Conservation (phyloP, 2,329 filamentous ascomycete genomes). For the Furcasterigmium furcatum region DNA sequence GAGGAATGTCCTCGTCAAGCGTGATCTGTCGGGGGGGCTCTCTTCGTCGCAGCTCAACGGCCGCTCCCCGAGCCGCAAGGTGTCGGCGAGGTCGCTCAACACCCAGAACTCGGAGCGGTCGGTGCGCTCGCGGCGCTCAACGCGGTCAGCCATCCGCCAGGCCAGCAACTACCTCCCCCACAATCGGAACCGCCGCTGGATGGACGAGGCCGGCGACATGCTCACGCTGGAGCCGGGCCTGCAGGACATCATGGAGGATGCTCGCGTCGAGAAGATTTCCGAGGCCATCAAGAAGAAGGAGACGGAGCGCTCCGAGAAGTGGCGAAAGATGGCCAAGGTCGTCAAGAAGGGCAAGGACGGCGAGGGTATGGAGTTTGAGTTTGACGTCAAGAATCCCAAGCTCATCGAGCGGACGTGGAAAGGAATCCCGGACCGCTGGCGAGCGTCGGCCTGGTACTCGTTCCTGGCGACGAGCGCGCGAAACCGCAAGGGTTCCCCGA, state of each 20-base stretch:
- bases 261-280: conserved; percentile 46
- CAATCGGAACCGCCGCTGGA: conserved; percentile 57
- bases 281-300: conserved; percentile 61
- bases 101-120: conserved; percentile 54
- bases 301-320: conserved; percentile 61
- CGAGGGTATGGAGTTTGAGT: conserved; percentile 66
- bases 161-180: conserved; percentile 58
- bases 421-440: conserved; percentile 95
- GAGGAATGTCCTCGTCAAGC: conserved; percentile 42
- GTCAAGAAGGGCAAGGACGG: conserved; percentile 46
- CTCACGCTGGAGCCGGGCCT: conserved; percentile 57
- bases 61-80: conserved; percentile 48
- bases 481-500: conserved; percentile 56
- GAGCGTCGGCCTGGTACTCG: conserved; percentile 88
- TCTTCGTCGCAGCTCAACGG: conserved; percentile 27
- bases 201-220: conserved; percentile 67
- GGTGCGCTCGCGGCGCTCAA: conserved; percentile 47
- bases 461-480: conserved; percentile 80
- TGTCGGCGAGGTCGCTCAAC: conserved; percentile 56
- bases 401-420: conserved; percentile 94
- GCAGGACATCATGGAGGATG: conserved; percentile 53
- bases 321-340: conserved; percentile 63
- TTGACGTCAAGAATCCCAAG: conserved; percentile 79
- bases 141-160: conserved; percentile 52
- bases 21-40: conserved; percentile 29